Base-by-base conservation (phyloP, 1,284 basidiomycete genomes). In the Meira miltonrushii region DNA sequence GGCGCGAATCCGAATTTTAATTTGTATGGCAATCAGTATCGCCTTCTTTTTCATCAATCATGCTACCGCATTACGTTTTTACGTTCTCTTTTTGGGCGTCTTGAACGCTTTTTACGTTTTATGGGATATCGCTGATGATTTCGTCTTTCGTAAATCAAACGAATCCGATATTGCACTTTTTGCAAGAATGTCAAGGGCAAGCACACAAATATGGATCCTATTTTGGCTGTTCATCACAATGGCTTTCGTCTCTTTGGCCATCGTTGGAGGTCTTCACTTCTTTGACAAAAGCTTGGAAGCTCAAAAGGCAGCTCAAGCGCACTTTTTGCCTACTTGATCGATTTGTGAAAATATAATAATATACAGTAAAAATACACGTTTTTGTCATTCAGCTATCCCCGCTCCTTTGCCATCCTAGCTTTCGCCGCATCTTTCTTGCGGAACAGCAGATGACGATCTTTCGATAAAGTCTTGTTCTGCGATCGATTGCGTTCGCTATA, bases 401-500 rank as follows among this genome's bases (percentile, higher is more conserved):
- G 11, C 37, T 53, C 50, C 15, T 53, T 53, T 15, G 50, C 50
- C 19, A 39, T 23, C 23, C 39, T 53, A 7, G 17, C 19, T 15
- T 28, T 53, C 5, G 50, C 23, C 6, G 50, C 50, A 39, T 53
- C 50, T 17, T 41, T 53, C 28, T 74, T 74, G 58, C 74, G 71
- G 56, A 74, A 74, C 41, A 68, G 46, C 61, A 68, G 65, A 51
- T 75, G 72, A 0, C 71, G 54, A 10, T 77, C 75, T 57, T 67
- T 74, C 23, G 62, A 63, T 46, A 79, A 60, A 38, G 67, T 55
- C 58, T 75, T 76, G 62, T 79, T 79, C 51, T 72, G 68, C 46
- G 74, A 71, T 33, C 75, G 62, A 52, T 79, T 78, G 33, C 77
- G 71, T 51, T 76, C 70, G 46, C 77, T 75, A 59, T 79, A 79